Evolutionary conservation across 768 basidiomycete genomes (phyloP).

Genomic region (Dentipellis sp.): DNA sequence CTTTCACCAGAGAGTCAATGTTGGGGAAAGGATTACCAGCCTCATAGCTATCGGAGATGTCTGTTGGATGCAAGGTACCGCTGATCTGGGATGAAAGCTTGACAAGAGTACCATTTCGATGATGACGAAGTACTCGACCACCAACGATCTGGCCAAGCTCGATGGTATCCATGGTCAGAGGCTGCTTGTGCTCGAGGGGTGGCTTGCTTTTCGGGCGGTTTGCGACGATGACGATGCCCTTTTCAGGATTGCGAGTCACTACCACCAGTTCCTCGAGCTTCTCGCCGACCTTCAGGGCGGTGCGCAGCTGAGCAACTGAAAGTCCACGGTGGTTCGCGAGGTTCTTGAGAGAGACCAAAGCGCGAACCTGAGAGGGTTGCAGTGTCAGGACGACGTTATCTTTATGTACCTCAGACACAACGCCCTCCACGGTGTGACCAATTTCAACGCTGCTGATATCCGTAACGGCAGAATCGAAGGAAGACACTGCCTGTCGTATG

Average conservation of each 20-base stretch:
- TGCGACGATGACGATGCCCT: conserved; percentile 79
- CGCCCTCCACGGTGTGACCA: conserved; percentile 63
- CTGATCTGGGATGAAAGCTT: conserved; percentile 65
- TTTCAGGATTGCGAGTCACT: conserved; percentile 82
- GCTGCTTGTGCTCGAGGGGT: conserved; percentile 34
- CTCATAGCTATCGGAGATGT: conserved; percentile 74
- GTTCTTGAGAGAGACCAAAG: conserved; percentile 80
- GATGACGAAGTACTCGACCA: conserved; percentile 73
- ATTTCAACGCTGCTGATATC: conserved; percentile 73
- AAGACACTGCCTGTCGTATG: conserved; percentile 66
- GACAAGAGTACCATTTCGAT: conserved; percentile 62
- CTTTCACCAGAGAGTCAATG: conserved; percentile 60
- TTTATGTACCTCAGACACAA: conserved; percentile 74
- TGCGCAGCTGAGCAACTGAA: conserved; percentile 57
- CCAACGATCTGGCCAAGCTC: conserved; percentile 65
- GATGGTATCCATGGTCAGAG: conserved; percentile 58
- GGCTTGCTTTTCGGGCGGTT: conserved; percentile 54
- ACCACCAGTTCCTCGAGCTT: conserved; percentile 71
- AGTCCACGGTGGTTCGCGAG: conserved; percentile 71
- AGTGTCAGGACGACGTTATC: conserved; percentile 74
- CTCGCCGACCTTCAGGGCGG: conserved; percentile 57
- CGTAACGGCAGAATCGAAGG: conserved; percentile 34
- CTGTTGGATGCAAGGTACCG: conserved; percentile 76
- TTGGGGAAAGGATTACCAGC: conserved; percentile 44
- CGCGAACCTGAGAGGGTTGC: conserved; percentile 58